These are phyloP conservation scores for Rhodotorula mucilaginosa DNA, from an alignment of 1,284 basidiomycete genomes.

Conservation along the genomic window DNA sequence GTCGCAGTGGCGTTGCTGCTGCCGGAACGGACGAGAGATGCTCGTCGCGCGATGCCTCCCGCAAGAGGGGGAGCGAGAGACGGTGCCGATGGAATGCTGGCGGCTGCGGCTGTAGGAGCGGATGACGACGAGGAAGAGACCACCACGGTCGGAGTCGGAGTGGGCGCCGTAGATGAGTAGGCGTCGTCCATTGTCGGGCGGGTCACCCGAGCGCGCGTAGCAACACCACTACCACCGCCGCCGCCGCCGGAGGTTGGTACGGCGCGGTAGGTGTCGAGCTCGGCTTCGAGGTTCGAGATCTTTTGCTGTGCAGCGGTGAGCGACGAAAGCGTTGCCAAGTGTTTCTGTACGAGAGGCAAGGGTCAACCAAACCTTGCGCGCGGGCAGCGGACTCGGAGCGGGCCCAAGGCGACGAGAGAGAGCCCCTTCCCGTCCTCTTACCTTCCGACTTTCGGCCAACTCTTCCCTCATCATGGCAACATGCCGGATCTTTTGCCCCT, in stretches of 20 bases:
- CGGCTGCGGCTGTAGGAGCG: not conserved
- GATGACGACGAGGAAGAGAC: not conserved
- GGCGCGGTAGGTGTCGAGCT: conserved; percentile 30
- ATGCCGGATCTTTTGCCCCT: conserved; percentile 34
- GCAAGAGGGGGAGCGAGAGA: not conserved
- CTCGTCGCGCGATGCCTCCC: not conserved
- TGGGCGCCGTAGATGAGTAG: not conserved
- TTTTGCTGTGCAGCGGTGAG: conserved; percentile 14
- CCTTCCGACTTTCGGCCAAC: conserved; percentile 25
- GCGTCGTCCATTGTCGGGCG: conserved; percentile 15
- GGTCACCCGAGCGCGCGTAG: conserved; percentile 5
- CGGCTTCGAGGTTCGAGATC: conserved; percentile 18
- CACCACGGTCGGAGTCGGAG: not conserved
- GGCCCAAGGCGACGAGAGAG: not conserved
- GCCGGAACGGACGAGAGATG: not conserved
- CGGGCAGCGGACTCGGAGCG: not conserved
- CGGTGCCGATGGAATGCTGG: not conserved
- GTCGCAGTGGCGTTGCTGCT: not conserved
- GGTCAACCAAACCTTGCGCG: not conserved
- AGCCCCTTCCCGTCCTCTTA: not conserved
- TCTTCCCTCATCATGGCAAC: conserved; percentile 30
- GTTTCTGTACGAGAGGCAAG: conserved; percentile 10
- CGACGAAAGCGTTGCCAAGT: conserved; percentile 21
- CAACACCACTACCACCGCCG: not conserved
- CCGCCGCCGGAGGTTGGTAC: not conserved